Percentiles rank a stretch among this genome's conserved stretches.
These are phyloP conservation scores for Chlamydomonas sp. DNA, from an alignment of 139 green algal genomes.

Conservation along the genomic window DNA sequence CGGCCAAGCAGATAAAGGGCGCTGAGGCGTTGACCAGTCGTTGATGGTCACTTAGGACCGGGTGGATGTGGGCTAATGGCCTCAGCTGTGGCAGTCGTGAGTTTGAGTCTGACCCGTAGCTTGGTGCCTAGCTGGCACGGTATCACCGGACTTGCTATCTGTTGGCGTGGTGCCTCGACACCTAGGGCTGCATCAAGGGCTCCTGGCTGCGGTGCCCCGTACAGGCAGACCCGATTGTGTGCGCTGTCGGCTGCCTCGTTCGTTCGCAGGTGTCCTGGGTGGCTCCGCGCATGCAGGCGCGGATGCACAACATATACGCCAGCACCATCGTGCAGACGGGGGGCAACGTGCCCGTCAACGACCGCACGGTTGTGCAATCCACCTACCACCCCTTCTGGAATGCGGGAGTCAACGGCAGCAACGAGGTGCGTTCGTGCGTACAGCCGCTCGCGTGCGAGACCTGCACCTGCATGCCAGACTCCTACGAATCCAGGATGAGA, in stretches of 20 bases:
- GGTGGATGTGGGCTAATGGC: no score
- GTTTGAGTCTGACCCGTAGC: no score
- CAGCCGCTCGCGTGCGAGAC: no score
- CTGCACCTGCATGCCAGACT: no score
- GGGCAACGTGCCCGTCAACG: neutral
- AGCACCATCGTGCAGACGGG: constrained; percentile 66
- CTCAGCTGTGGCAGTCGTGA: no score
- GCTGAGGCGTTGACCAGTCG: no score
- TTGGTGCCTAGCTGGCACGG: neutral
- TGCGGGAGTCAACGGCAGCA: constrained; percentile 61
- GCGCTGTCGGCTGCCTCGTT: no score
- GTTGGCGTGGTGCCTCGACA: constrained; percentile 15
- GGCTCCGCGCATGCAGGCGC: constrained; percentile 23
- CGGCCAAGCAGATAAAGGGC: no score
- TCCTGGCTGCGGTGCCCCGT: constrained; percentile 51
- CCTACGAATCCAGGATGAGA: no score
- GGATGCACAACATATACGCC: constrained; percentile 66
- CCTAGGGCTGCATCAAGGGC: constrained; percentile 38
- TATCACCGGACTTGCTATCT: neutral
- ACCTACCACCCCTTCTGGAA: constrained; percentile 78
- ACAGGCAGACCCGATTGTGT: no score
- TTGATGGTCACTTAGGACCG: no score
- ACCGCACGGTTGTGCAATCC: neutral
- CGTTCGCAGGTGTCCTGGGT: constrained; percentile 46
- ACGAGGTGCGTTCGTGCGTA: constrained; percentile 9